Conservation (phyloP, 176 grass and related monocot species). For the Avena atlantica region DNA sequence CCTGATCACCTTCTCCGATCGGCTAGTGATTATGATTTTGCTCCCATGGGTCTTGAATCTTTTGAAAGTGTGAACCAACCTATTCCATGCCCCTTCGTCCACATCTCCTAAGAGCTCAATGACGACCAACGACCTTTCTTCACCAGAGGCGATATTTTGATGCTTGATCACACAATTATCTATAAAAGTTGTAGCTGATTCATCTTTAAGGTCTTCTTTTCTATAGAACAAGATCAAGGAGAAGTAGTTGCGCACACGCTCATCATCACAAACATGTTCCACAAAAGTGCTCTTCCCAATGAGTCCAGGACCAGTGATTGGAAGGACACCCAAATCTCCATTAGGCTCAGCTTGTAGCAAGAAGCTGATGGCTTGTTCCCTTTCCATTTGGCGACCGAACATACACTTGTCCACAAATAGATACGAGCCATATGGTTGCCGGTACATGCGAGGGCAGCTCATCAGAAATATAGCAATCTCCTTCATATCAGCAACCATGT, state of each 20-base stretch:
- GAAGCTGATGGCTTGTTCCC: too few relatives aligned
- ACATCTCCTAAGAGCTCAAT: neutral
- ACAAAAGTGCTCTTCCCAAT: neutral
- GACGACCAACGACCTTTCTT: conserved; percentile 14
- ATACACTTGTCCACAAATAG: neutral
- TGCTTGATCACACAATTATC: neutral
- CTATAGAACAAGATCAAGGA: neutral
- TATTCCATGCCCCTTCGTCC: conserved; percentile 8
- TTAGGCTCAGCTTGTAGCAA: neutral
- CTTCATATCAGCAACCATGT: neutral
- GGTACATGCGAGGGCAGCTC: neutral
- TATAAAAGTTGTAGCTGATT: accelerated
- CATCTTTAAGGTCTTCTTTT: neutral
- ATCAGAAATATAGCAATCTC: neutral
- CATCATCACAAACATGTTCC: neutral
- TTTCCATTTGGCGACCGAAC: too few relatives aligned
- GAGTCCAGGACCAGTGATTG: neutral
- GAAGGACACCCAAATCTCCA: neutral
- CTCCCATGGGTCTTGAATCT: neutral
- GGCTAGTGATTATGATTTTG: conserved; percentile 5
- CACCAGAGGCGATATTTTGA: neutral
- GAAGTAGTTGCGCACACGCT: neutral
- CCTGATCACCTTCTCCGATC: neutral
- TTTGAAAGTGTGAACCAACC: neutral
- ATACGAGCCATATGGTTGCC: neutral